Evolutionary conservation across 2,329 filamentous ascomycete species (phyloP), one percentile per base, ranked within the genome.

Genomic region (Blastomyces parvus): DNA sequence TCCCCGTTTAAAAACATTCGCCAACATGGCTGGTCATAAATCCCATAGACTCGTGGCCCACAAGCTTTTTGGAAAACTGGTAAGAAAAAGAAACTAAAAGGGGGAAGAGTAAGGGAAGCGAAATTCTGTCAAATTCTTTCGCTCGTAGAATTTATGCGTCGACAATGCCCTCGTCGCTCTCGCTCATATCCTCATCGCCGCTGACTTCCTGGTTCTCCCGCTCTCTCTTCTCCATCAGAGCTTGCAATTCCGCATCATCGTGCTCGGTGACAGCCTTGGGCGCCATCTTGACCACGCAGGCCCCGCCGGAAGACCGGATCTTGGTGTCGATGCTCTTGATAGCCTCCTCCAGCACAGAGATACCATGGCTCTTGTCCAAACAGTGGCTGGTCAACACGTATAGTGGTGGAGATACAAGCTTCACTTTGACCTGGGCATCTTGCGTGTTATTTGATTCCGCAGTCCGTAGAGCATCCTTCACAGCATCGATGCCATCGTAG

Each of bases 241-340:
- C 94, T 77, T 97, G 91, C 68, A 99, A 83, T 79, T 97, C 92
- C 33, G 93, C 94, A 74, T 99, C 94, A 72, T 99, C 95, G 77
- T 91, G 95, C 83, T 97, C 95, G 1, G 94, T 99, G 66, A 99
- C 94, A 4, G 95, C 94, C 86, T 97, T 97, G 69, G 94, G 94
- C 72, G 94, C 92, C 94, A 99, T 99, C 86, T 95, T 96, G 70
- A 97, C 88, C 53, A 88, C 84, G 73, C 93, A 88, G 73, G 86
- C 86, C 66, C 94, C 94, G 62, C 89, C 89, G 0, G 89, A 84
- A 56, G 78, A 82, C 74, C 87, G 85, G 74, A 99, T 99, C 76
- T 84, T 91, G 73, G 81, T 84, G 71, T 88, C 84, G 71, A 99
- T 92, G 70, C 92, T 90, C 72, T 89, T 83, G 70, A 99, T 99